Evolutionary conservation across 2,329 filamentous ascomycete species (phyloP).

Genomic region (Pyricularia sp.): DNA sequence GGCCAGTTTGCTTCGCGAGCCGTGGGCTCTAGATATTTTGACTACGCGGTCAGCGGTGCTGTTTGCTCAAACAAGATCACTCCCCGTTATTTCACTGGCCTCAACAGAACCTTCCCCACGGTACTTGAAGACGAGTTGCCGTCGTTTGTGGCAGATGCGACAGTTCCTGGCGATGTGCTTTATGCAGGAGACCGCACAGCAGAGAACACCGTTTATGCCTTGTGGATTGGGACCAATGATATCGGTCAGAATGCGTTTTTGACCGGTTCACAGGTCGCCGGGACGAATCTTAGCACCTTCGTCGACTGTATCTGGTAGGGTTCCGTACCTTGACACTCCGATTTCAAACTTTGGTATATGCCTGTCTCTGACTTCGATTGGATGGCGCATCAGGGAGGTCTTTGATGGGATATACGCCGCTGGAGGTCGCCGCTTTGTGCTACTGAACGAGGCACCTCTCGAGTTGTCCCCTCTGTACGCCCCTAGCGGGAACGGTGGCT

Average conservation of each 20-base stretch:
- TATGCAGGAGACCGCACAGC: slow-evolving; percentile 31
- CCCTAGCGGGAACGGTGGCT: slow-evolving; percentile 30
- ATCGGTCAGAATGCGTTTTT: slow-evolving; percentile 56
- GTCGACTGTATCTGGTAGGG: slow-evolving; percentile 58
- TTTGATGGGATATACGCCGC: slow-evolving; percentile 54
- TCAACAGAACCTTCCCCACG: slow-evolving; percentile 50
- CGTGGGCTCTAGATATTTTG: slow-evolving; percentile 45
- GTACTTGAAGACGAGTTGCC: slow-evolving; percentile 53
- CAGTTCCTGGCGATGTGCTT: slow-evolving; percentile 26
- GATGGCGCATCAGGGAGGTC: slow-evolving; percentile 5
- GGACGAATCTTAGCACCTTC: slow-evolving; percentile 54
- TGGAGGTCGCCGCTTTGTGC: slow-evolving; percentile 61
- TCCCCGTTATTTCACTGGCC: slow-evolving; percentile 38
- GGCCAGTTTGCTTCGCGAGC: slow-evolving; percentile 54
- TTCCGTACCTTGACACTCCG: not conserved
- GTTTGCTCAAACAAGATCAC: slow-evolving; percentile 63
- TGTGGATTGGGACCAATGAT: slow-evolving; percentile 81
- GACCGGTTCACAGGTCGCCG: slow-evolving; percentile 49
- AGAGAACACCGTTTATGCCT: slow-evolving; percentile 59
- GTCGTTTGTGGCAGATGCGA: slow-evolving; percentile 39
- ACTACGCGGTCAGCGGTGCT: slow-evolving; percentile 67
- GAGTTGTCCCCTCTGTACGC: slow-evolving; percentile 61
- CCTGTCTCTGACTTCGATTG: not conserved
- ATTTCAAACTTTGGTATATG: not conserved
- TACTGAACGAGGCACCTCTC: slow-evolving; percentile 61